Evolutionary conservation across 2,329 filamentous ascomycete species (phyloP), one percentile per base, ranked within the genome.

Genomic region (Penicillium decumbens): DNA sequence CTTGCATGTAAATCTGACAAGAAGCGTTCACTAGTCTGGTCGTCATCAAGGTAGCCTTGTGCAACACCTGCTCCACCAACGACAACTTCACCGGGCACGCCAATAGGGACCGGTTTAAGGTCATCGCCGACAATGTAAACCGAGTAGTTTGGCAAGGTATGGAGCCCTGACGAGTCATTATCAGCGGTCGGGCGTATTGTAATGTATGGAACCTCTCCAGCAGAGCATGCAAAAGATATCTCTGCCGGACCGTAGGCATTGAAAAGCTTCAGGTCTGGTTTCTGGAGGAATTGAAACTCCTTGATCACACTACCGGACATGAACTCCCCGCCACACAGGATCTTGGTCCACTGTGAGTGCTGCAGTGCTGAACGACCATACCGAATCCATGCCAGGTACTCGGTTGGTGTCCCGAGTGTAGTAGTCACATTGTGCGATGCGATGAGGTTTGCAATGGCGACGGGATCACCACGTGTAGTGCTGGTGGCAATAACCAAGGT

Each of bases 31-130:
- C 28, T 41, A 13, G 48, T 53, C 25, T 47, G 47, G 4, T 24
- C 25, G 3, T 20, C 2, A 3, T 54, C 38, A 25, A 60, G 52
- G 28, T 61, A 61, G 4, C 58, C 57, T 24, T 51, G 43, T 5
- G 50, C 50, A 32, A 60, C 30, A 6, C 57, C 55, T 15, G 53
- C 49, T 3, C 65, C 65, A 7, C 63, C 71, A 40, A 78, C 63
- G 30, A 55, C 60, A 3, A 79, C 63, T 50, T 78, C 74, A 13
- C 77, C 77, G 0, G 69, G 62, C 1, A 68, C 41, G 0, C 75
- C 74, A 6, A 67, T 39, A 0, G 76, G 72, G 2, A 74, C 60
- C 2, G 70, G 69, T 2, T 69, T 53, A 27, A 69, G 43, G 1
- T 68, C 29, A 4, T 66, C 49, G 49, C 77, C 75, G 0, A 78